Base-by-base conservation (phyloP, 192 early-diverging fungal species). In the Coemansia sp. region DNA sequence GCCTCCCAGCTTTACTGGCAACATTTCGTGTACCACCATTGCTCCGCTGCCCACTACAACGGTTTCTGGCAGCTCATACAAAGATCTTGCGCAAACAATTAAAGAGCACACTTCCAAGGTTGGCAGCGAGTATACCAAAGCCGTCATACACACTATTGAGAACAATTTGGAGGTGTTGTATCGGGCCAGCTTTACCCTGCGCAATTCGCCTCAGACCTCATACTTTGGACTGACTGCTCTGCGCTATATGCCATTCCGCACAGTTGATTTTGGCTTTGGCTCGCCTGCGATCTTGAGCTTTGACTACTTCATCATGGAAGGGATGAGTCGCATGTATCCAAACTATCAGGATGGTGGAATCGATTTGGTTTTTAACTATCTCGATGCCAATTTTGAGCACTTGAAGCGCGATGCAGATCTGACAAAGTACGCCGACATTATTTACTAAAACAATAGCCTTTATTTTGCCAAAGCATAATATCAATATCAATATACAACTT, bases 201-300 rank as follows among this genome's bases (percentile, higher is more conserved):
- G 74, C 64, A 82, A 82, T 57, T 65, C 79, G 36, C 43, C 62
- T 1, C 36, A 49, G 36, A 47, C 74, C 0, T 67, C 79, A n/a
- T 76, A 76, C 47, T 24, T 82, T 9, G 74, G 79, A 8, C 49
- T 76, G 29, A 62, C 56, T 22, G 67, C 67, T 41, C 24, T 82
- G 38, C 66, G 79, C 24, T 73, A 76, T 25, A 65, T 82, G 70
- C 67, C 70, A 11, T 53, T 76, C 32, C 27, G 67, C 20, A 36
- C 60, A 9, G 56, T 82, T 39, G 79, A 82, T 32, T 82, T 82
- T 76, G 79, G 79, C 37, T 70, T 56, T 36, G 79, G 79, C 2
- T 20, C 37, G 14, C 79, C 79, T 0, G 62, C 43, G 6, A 63
- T 82, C 35, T 20, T 71, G 57, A 58, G 70, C 3, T 73, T 75